Conservation (phyloP, 1,139 yeast genomes). For the Blastobotrys capitulatus region DNA sequence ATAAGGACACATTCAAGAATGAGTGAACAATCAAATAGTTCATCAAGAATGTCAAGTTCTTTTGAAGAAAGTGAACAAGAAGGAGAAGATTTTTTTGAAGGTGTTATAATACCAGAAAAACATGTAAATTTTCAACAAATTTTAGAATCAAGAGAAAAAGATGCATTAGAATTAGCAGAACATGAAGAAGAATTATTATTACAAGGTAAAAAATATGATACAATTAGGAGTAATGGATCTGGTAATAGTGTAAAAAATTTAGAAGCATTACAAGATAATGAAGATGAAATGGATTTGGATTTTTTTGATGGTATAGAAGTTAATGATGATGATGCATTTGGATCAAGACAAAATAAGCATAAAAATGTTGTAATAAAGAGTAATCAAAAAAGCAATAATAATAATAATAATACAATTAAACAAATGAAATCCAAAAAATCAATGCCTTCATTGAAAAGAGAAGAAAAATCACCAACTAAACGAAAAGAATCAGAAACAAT, state of each 20-base stretch:
- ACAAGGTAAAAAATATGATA: constrained; percentile 19
- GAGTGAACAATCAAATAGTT: constrained; percentile 15
- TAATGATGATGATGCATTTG: constrained; percentile 10
- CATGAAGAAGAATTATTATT: constrained; percentile 16
- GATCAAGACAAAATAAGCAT: constrained; percentile 12
- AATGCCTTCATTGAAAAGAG: constrained; percentile 13
- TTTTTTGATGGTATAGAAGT: constrained; percentile 16
- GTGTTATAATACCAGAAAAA: constrained; percentile 15
- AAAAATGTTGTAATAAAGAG: constrained; percentile 22
- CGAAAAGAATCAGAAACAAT: background rate
- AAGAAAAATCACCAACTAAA: constrained; percentile 4
- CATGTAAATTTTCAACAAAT: constrained; percentile 12
- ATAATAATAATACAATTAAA: background rate
- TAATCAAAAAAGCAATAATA: background rate
- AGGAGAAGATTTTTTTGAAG: constrained; percentile 17
- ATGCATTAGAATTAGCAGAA: constrained; percentile 17
- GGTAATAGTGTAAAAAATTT: constrained; percentile 12
- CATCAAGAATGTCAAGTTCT: constrained; percentile 13
- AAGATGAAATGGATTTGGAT: constrained; percentile 21
- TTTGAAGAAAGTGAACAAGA: constrained; percentile 20
- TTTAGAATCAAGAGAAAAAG: constrained; percentile 12
- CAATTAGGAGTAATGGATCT: constrained; percentile 19
- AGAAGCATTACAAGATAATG: constrained; percentile 17
- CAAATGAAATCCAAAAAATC: constrained; percentile 11
- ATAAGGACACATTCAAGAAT: constrained; percentile 19